phyloP scores from a whole-genome alignment of 306 rosid genomes.

The Spatholobus suberectus region DNA sequence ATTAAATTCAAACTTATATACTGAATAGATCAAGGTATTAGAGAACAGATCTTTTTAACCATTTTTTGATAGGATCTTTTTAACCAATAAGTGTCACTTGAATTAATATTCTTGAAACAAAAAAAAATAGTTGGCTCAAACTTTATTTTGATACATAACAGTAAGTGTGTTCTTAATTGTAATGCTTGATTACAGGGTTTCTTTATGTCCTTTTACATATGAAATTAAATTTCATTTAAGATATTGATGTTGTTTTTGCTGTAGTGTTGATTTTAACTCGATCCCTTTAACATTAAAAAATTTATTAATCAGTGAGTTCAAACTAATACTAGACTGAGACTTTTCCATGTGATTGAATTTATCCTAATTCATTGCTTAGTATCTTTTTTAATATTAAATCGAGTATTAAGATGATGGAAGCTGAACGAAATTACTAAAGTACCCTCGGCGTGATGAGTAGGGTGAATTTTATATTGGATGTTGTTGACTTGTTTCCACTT shows the following conservation, averaged over 20 bases:
- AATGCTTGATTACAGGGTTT: too few relatives aligned
- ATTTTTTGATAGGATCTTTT: too few relatives aligned
- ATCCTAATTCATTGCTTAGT: not conserved
- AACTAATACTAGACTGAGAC: not conserved
- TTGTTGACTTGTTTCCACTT: too few relatives aligned
- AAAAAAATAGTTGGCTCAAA: too few relatives aligned
- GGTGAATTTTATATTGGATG: not conserved
- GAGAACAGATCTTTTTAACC: too few relatives aligned
- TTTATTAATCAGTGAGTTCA: not conserved
- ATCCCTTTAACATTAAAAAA: not conserved
- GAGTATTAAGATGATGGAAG: not conserved
- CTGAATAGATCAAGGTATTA: too few relatives aligned
- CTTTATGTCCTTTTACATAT: too few relatives aligned
- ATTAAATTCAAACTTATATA: too few relatives aligned
- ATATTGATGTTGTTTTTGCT: not conserved
- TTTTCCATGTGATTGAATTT: not conserved
- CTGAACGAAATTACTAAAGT: not conserved
- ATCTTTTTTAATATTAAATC: not conserved
- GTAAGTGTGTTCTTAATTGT: too few relatives aligned
- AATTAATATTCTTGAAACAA: not conserved
- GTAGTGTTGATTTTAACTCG: not conserved
- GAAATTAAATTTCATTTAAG: not conserved
- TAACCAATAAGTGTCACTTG: too few relatives aligned
- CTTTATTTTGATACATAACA: not conserved
- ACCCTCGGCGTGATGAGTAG: not conserved